Evolutionary conservation across 1,284 basidiomycete genomes (phyloP), one percentile per base, ranked within the genome.

Genomic region (Gomphus bonarii): DNA sequence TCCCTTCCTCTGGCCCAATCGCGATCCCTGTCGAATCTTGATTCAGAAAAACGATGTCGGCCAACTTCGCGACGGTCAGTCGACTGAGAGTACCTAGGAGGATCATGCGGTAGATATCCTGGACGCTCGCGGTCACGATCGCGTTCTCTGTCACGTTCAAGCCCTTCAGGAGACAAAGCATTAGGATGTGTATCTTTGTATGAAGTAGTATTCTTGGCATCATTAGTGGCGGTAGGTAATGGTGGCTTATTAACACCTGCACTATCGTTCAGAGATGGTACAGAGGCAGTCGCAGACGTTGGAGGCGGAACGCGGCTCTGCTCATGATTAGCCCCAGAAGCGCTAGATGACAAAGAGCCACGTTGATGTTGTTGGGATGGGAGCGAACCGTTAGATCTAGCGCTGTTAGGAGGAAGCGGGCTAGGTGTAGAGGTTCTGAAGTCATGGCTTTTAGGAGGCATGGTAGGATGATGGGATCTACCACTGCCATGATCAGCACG

Each of bases 1-100:
- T 55, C 54, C 30, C 54, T 33, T 14, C 25, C 25, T 55, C 54
- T 52, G 25, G 12, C 25, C 43, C 57, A 52, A 30, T 58, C 48
- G 12, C 49, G 57, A 46, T 58, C 57, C 31, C 57, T 58, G 33
- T 58, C 57, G 51, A 53, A 58, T 22, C 38, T 52, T 22, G 49
- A 46, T 30, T 58, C 57, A 51, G 49, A 20, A 36, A 53, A 43
- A 8, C 57, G 57, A 47, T 46, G 25, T 25, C 49, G 49, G 6
- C 57, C 35, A 38, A 22, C 3, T 46, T 58, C 49, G 43, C 57
- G 57, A 44, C 57, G 57, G 48, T 58, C 57, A 58, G 42, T 20
- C 16, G 55, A 43, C 9, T 55, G 54, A 47, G 57, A 36, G 28
- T 53, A 53, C 16, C 50, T 43, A 0, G 47, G 33, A 36, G 48